Base-by-base conservation (phyloP, 306 rosid genomes). In the Betula pendula region DNA sequence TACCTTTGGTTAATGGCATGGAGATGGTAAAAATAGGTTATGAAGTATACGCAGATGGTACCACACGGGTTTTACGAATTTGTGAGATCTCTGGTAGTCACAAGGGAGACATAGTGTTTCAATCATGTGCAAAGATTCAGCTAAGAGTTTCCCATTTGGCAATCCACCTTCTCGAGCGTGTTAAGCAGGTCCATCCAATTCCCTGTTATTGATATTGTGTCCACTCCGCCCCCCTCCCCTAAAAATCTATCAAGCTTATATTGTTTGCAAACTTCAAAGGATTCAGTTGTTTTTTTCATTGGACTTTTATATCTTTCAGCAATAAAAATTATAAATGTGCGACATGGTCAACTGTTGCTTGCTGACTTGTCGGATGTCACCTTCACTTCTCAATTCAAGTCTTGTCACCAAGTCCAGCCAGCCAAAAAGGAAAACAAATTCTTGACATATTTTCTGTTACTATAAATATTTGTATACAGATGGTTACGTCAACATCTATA, bases 31-130 rank as follows among this genome's bases (percentile, higher is more conserved):
- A 84, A 74, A 78, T 92, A 52, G 98, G 98, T 29, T 95, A 87
- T 50, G 98, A 92, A 87, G 88, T 95, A 79, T 95, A 95, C 76
- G 96, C 98, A 33, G 98, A 95, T n/a, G 98, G 98, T 51, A 89
- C 92, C 42, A 90, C 98, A 68, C 89, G 98, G 56, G 86, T 95
- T 80, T 70, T 92, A 77, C 87, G 97, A 72, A 84, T 92, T 81
- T 95, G 95, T 84, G 90, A 90, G 87, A 82, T 83, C 68, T 84
- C 88, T 50, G 82, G 81, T 75, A 85, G 89, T 81, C 90, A 85
- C 84, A 88, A 79, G 83, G 83, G 84, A 73, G 87, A 87, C 51
- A 66, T 59, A 42, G 79, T 78, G 72, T 67, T 84, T 79, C 83
- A 81, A 49, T 81, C 87, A 27, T 68, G 84, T 73, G 83, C 90